Conservation (phyloP, 2,329 filamentous ascomycete species). For the Colletotrichum sidae region DNA sequence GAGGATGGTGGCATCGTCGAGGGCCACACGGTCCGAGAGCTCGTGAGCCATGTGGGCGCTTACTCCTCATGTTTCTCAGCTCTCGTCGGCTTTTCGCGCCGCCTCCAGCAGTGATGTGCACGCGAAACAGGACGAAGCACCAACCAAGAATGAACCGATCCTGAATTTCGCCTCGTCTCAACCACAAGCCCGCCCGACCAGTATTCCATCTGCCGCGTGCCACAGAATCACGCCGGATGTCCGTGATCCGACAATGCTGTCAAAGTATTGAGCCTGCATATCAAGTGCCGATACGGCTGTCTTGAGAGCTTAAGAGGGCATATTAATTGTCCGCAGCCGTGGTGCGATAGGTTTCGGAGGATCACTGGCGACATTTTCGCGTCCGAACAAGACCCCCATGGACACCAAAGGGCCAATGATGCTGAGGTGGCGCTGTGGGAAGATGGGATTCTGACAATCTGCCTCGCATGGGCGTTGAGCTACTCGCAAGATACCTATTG, state of each 20-base stretch:
- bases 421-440: no score
- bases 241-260: background rate
- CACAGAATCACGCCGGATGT: constrained; percentile 4
- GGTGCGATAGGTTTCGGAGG: constrained; percentile 17
- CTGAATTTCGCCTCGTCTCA: background rate
- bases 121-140: background rate
- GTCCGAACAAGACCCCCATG: no score
- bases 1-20: constrained; percentile 7
- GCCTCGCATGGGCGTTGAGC: no score
- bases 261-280: background rate
- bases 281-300: constrained; percentile 15
- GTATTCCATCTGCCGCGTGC: constrained; percentile 8
- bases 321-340: constrained; percentile 7
- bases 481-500: no score
- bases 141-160: background rate
- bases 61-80: constrained; percentile 2
- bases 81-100: background rate
- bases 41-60: constrained; percentile 3
- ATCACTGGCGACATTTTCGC: no score
- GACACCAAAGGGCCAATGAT: no score
- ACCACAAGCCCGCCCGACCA: background rate
- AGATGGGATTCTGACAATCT: no score
- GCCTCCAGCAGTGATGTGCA: constrained; percentile 17
- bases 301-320: background rate
- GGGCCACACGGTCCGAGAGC: background rate